Evolutionary conservation across 2,329 filamentous ascomycete genomes (phyloP).

Genomic region (Lizonia empirigonia): DNA sequence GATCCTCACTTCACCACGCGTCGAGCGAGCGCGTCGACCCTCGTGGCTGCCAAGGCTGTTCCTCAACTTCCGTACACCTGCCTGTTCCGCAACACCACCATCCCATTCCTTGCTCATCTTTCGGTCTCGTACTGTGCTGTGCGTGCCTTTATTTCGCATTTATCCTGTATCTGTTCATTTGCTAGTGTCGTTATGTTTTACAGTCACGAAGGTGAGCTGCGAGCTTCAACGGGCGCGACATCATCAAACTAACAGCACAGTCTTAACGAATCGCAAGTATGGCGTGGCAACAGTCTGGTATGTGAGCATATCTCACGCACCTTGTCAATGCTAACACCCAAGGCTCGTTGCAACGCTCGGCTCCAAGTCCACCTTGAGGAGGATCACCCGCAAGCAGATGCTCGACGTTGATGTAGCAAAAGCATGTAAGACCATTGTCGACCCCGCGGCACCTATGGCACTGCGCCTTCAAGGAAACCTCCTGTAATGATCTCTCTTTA

Average conservation of each 20-base stretch:
- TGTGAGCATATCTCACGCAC: conserved; percentile 28
- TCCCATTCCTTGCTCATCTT: not conserved
- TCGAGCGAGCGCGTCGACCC: conserved; percentile 18
- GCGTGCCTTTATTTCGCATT: conserved; percentile 6
- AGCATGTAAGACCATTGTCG: conserved; percentile 86
- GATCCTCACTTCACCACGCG: conserved; percentile 30
- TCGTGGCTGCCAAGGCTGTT: conserved; percentile 18
- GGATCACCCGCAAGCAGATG: conserved; percentile 83
- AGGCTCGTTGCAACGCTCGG: conserved; percentile 94
- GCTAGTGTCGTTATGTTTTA: conserved; percentile 75
- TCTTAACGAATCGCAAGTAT: conserved; percentile 85
- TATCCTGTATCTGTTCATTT: conserved; percentile 9
- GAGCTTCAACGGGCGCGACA: conserved; percentile 2
- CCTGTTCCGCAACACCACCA: not conserved
- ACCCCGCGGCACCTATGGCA: conserved; percentile 85
- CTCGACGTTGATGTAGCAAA: conserved; percentile 84
- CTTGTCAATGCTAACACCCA: conserved; percentile 28
- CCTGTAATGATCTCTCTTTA: conserved; percentile 57
- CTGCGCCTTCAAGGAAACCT: conserved; percentile 87
- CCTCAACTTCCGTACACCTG: too few species aligned
- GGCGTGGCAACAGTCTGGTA: conserved; percentile 96
- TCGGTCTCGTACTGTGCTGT: not conserved
- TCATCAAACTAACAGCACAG: conserved; percentile 47
- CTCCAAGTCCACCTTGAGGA: conserved; percentile 70
- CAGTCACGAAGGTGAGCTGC: conserved; percentile 81